Conservation (phyloP, 345 rosid genomes). For the Microcos paniculata region DNA sequence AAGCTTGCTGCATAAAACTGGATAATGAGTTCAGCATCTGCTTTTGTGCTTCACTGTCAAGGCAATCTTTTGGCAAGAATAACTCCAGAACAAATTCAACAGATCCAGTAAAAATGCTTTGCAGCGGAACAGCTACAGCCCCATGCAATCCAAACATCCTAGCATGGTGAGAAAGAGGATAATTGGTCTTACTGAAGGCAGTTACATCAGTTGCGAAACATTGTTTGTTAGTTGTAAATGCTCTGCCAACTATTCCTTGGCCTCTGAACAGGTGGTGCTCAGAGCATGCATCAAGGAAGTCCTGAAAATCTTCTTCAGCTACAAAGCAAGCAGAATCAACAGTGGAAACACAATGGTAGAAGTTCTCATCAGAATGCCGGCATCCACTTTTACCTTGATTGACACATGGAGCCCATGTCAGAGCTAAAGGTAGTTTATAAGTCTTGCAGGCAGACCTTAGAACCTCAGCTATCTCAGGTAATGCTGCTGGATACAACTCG, state of each 20-base stretch:
- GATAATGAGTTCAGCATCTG: conserved; percentile 50
- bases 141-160: conserved; percentile 65
- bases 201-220: conserved; percentile 68
- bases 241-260: conserved; percentile 87
- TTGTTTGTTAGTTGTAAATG: conserved; percentile 51
- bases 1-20: conserved; percentile 46
- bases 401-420: conserved; percentile 76
- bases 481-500: conserved; percentile 47
- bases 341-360: conserved; percentile 54
- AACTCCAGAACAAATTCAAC: conserved; percentile 80
- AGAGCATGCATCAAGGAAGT: conserved; percentile 72
- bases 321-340: conserved; percentile 67
- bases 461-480: conserved; percentile 54
- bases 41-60: conserved; percentile 41
- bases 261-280: conserved; percentile 74
- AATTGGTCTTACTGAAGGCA: conserved; percentile 60
- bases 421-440: conserved; percentile 70
- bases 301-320: conserved; percentile 38
- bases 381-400: conserved; percentile 67
- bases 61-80: conserved; percentile 74
- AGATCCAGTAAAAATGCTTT: conserved; percentile 37
- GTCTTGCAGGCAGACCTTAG: conserved; percentile 58
- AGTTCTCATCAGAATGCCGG: conserved; percentile 64
- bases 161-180: conserved; percentile 90
- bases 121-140: conserved; percentile 78